Evolutionary conservation across 352 stramenopile species (phyloP), one percentile per base, ranked within the genome.

Genomic region (Globisporangium middletonii): DNA sequence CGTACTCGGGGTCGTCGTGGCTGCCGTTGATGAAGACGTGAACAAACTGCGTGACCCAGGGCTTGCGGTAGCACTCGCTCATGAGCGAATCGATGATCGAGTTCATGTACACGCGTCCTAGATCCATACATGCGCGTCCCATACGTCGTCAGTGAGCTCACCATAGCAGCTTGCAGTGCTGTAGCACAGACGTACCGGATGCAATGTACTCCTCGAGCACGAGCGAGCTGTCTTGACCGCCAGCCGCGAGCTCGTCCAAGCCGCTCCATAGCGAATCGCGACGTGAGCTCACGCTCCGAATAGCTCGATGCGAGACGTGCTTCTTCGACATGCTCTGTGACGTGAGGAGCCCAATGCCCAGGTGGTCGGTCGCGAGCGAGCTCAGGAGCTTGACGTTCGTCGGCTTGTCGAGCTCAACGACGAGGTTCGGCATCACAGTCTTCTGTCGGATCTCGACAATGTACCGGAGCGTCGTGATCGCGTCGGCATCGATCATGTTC

Each of bases 401-500:
- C 4, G 79, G 65, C 16, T 83, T 81, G 33, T 85, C 81, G 0
- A 92, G 59, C 49, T 92, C 83, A 0, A 90, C 78, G 0, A 92
- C 73, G 19, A 92, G 60, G 45, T 90, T 92, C 1, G 77, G 80
- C 70, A 88, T 86, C 23, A 58, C 55, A 5, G 69, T 74, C 26
- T 72, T 77, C 56, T 88, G 78, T 35, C 73, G 87, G 55, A 87
- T 89, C 71, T 92, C 83, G 15, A 92, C 72, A 26, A 92, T 92
- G 55, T 88, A 90, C 1, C 79, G 78, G 59, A 92, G 68, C 33
- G 79, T 88, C 6, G 83, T 92, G 61, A 92, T 92, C 11, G 83
- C 83, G 51, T 92, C 77, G 5, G 83, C 79, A 46, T 92, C 83
- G 6, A 92, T 70, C 83, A 92, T 92, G 52, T 92, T 92, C 6